Evolutionary conservation across 257 asterid genomes (phyloP).

Genomic region (Echium plantagineum): DNA sequence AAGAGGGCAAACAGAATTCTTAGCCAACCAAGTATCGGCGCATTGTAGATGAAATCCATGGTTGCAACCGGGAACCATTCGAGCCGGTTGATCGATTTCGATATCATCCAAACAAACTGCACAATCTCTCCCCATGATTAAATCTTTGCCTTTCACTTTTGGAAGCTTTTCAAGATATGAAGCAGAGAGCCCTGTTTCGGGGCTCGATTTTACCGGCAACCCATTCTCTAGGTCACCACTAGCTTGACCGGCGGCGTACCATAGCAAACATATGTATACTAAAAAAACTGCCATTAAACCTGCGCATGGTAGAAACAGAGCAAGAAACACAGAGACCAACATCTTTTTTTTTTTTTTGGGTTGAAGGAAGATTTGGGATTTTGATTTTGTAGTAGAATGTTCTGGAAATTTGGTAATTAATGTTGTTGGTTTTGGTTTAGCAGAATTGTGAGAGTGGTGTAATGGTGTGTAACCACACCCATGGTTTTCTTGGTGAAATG

Average conservation of each 20-base stretch:
- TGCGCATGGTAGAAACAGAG: slow-evolving; percentile 1
- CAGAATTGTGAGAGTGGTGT: too few species aligned
- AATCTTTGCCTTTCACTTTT: slow-evolving; percentile 44
- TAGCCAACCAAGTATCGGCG: slow-evolving; percentile 74
- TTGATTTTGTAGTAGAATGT: too few species aligned
- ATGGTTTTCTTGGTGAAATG: too few species aligned
- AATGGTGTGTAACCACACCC: too few species aligned
- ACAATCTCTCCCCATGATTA: slow-evolving; percentile 56
- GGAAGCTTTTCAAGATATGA: slow-evolving; percentile 69
- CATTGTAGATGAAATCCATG: slow-evolving; percentile 78
- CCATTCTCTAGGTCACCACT: slow-evolving; percentile 5
- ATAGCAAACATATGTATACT: slow-evolving; percentile 14
- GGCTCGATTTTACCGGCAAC: slow-evolving; percentile 21
- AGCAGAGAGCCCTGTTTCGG: slow-evolving; percentile 41
- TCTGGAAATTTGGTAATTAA: too few species aligned
- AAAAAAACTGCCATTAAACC: not conserved
- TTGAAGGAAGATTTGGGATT: not conserved
- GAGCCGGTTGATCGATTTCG: slow-evolving; percentile 45
- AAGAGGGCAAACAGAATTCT: slow-evolving; percentile 53
- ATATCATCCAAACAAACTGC: slow-evolving; percentile 78
- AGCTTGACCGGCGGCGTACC: slow-evolving; percentile 41
- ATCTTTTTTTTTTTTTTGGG: not conserved
- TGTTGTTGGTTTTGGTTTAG: too few species aligned
- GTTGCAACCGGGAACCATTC: slow-evolving; percentile 72
- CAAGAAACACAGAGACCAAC: not conserved